phyloP scores from a whole-genome alignment of 1,284 basidiomycete genomes.

The Volvariella volvacea region DNA sequence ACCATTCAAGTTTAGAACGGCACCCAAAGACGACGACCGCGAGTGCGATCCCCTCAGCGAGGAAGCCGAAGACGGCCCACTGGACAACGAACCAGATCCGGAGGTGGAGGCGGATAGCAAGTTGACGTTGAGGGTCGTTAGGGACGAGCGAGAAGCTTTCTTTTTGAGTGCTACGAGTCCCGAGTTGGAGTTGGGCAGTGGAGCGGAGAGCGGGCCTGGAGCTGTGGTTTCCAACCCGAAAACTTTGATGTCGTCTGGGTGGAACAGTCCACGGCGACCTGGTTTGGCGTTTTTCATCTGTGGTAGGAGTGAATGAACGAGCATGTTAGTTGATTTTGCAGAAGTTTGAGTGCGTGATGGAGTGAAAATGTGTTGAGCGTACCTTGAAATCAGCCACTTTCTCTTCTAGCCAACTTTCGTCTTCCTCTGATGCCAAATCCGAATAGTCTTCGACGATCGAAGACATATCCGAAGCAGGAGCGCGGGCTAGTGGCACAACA shows the following conservation, averaged over 20 bases:
- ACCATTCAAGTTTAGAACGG: slow-evolving; percentile 17
- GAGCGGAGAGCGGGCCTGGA: slow-evolving; percentile 58
- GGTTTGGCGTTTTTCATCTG: slow-evolving; percentile 59
- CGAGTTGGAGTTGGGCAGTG: slow-evolving; percentile 37
- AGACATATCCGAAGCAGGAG: slow-evolving; percentile 51
- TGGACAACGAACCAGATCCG: too few species aligned
- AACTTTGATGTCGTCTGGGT: slow-evolving; percentile 82
- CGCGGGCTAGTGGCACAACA: slow-evolving; percentile 47
- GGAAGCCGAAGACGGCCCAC: slow-evolving; percentile 18
- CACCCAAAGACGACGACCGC: slow-evolving; percentile 53
- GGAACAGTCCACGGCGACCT: slow-evolving; percentile 68
- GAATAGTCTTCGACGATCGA: slow-evolving; percentile 87
- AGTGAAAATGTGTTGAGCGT: too few species aligned
- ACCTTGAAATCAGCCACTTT: slow-evolving; percentile 83
- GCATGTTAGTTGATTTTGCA: too few species aligned
- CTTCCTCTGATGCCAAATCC: slow-evolving; percentile 72
- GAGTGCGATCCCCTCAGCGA: slow-evolving; percentile 30
- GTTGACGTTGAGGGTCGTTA: slow-evolving; percentile 28
- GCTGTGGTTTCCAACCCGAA: slow-evolving; percentile 43
- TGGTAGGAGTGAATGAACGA: too few species aligned
- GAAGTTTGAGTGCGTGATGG: too few species aligned
- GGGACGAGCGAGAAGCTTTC: slow-evolving; percentile 41
- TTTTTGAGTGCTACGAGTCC: slow-evolving; percentile 22
- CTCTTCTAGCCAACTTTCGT: slow-evolving; percentile 61
- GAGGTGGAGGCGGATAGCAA: too few species aligned